Base-by-base conservation (phyloP, 2,329 filamentous ascomycete genomes). In the Lasiodiplodia hormozganensis region DNA sequence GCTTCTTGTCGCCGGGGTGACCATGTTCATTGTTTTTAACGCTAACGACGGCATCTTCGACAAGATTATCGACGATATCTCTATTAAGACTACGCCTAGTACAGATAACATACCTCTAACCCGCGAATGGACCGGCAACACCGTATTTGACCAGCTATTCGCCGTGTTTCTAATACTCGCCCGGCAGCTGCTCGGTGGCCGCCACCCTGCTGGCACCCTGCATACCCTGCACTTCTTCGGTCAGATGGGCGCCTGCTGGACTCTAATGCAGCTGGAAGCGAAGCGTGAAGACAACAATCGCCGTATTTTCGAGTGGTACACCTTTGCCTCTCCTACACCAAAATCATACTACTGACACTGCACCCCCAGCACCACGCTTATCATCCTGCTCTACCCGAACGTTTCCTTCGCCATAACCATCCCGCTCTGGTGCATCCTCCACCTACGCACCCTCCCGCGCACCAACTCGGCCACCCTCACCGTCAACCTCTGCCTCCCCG, bases 31-130 rank as follows among this genome's bases (percentile, higher is more conserved):
- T 31, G 49, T 68, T 43, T 68, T 60, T 47, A 60, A 40, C 65
- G 18, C 16, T 56, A 68, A 68, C 65, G 62, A 68, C 76, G 0
- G 86, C 87, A 72, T 88, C 85, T 65, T 86, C 82, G 87, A 87
- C 8, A 28, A 83, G 78, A 76, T 88, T 87, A 73, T 85, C 80
- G 70, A 81, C 78, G 65, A 82, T 76, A 51, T 77, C 12, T 8
- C 28, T 21, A 10, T 25, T 16, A 53, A 49, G 23, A 53, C 52
- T 3, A 14, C 54, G 2, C 65, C 65, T 21, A 56, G 56, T 23
- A 43, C 56, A 3, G 62, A 31, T 28, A 47, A 54, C 47, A 25
- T 62, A 14, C 25, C 56, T 2, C 34, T 68, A 25, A 53, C 47
- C 10, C 56, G 54, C 16, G 28, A 62, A 16, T 68, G 49, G 38